phyloP scores from a whole-genome alignment of 441 rosid species.

The Lepidium campestre region DNA sequence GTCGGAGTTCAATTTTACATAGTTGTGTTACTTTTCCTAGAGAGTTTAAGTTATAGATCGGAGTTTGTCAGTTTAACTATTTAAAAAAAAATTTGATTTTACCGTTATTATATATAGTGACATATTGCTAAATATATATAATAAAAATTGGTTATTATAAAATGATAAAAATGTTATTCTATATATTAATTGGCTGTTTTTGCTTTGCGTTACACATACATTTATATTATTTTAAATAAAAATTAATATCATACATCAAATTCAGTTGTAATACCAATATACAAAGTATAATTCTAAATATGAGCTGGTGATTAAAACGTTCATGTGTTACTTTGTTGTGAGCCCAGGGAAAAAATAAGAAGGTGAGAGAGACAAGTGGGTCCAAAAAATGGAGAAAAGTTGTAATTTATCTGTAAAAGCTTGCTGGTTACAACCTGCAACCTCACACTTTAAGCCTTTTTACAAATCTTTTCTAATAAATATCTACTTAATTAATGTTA shows the following conservation, averaged over 20 bases:
- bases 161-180: too few relatives aligned
- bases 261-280: not conserved
- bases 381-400: slow-evolving; percentile 13
- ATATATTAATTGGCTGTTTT: not conserved
- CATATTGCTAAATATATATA: not conserved
- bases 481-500: not conserved
- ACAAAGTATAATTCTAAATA: not conserved
- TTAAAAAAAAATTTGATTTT: too few relatives aligned
- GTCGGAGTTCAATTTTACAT: too few relatives aligned
- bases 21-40: too few relatives aligned
- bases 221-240: not conserved
- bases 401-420: slow-evolving; percentile 28
- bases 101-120: too few relatives aligned
- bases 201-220: not conserved
- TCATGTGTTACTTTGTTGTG: not conserved
- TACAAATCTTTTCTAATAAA: not conserved
- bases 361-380: slow-evolving; percentile 28
- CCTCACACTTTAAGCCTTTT: slow-evolving; percentile 19
- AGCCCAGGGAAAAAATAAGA: too few relatives aligned
- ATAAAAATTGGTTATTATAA: not conserved
- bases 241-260: not conserved
- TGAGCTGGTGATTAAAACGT: slow-evolving; percentile 1
- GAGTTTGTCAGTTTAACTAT: too few relatives aligned
- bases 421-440: slow-evolving; percentile 26
- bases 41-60: too few relatives aligned